Evolutionary conservation across 2,329 filamentous ascomycete species (phyloP), one percentile per base, ranked within the genome.

Genomic region (Ceratocystis ficicola): DNA sequence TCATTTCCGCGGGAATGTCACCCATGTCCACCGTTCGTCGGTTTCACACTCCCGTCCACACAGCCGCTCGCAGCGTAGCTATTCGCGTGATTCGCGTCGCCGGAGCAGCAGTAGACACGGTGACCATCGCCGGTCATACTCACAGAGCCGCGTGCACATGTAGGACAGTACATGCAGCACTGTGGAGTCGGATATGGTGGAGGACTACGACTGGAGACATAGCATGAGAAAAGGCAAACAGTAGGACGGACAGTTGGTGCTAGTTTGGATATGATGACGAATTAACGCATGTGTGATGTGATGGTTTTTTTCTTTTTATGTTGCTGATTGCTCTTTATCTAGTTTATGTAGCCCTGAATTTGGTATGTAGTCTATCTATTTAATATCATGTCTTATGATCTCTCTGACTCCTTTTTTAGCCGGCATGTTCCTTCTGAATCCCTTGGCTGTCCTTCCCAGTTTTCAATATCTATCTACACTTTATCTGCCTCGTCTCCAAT

Each of bases 401-500:
- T n/a, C 5, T 61, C 17, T 30, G 22, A 20, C 44, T 55, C 46
- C 22, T 41, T 67, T 66, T 41, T 41, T 41, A 12, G 36, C 36
- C 36, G 44, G 10, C 44, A n/a, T 48, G 1, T 48, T 55, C 5
- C 41, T 50, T 64, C 50, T 57, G 28, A 5, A 17, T 15, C 46
- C 46, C 28, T 22, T 48, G 22, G 41, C 44, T 44, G 52, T 55
- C 20, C 36, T n/a, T 10, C 1, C 50, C 50, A 20, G 10, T 62
- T 8, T 55, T 3, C 28, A n/a, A 1, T 10, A 59, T 17, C 61
- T 44, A 50, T 62, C 25, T 65, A 65, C 15, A 67, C 66, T 79
- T 22, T 85, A 83, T 15, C 88, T 57, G 2, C 64, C 48, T 48
- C 79, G 15, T 85, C 83, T 6, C 88, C 89, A 64, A 94, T 87